Evolutionary conservation across 2,329 filamentous ascomycete genomes (phyloP), one percentile per base, ranked within the genome.

Genomic region (Fusarium fracticaudum): DNA sequence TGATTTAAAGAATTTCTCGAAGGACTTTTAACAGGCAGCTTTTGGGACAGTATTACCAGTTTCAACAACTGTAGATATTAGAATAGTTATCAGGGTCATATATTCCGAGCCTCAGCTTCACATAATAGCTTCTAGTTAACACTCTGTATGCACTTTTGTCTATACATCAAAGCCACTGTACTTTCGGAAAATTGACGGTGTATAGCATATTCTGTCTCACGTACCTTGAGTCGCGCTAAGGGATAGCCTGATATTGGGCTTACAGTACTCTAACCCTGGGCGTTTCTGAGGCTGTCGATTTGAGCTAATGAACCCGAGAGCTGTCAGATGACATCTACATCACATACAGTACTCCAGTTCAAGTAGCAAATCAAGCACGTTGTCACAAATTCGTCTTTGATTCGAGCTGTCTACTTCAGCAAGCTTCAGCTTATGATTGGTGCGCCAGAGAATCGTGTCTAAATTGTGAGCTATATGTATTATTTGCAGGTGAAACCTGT

Each of bases 181-280:
- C 0, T 35, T 15, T 35, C 2, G 33, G 33, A 15, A 35, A 2
- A 1, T 35, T 35, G 14, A 1, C 33, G 6, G 14, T 3, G 0
- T 1, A 3, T 35, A 35, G 33, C 14, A 7, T 15, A 6, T 35
- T 35, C 33, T 35, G 33, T 15, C 33, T 35, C 33, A 35, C 14
- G 33, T 35, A 15, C 1, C 33, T 35, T 15, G 0, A 35, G 33
- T 15, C 14, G 0, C 3, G 0, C 8, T 35, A 35, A 35, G 33
- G 1, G 6, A 8, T 8, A 15, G 1, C 33, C 14, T 15, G 0
- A 35, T 15, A 1, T 15, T 35, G 14, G 33, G 14, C 14, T 15
- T 35, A 3, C 14, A 35, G 33, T 35, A 35, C 33, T 17, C 33
- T 35, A 0, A 4, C 33, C 33, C 33, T 35, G 33, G 33, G 8